A percentile compares a stretch with the other conserved stretches of the same genome.
These are phyloP conservation scores for Mycosphaerella arachidis DNA, from an alignment of 2,329 filamentous ascomycete genomes.

Conservation along the genomic window DNA sequence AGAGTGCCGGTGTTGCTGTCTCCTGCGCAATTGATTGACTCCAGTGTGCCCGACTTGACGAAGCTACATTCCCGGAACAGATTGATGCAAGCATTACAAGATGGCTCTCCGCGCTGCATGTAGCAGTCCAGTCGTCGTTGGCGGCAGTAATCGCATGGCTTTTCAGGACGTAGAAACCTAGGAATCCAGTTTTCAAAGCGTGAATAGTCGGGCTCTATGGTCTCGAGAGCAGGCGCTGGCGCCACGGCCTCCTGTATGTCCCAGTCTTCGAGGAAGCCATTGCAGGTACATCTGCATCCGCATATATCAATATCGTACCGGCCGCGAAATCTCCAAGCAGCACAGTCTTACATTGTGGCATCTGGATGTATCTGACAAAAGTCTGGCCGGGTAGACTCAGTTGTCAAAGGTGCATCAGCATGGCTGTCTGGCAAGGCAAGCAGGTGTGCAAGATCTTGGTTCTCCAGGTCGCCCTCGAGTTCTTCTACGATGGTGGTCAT, in stretches of 20 bases:
- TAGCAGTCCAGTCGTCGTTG: constrained; percentile 46
- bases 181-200: constrained; percentile 39
- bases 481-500: constrained; percentile 18
- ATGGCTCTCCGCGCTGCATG: constrained; percentile 36
- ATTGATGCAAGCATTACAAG: constrained; percentile 45
- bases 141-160: constrained; percentile 47
- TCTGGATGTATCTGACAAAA: constrained; percentile 16
- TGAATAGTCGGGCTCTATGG: constrained; percentile 34
- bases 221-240: constrained; percentile 5
- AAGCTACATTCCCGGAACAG: constrained; percentile 49
- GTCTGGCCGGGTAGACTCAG: not conserved
- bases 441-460: constrained; percentile 13
- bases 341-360: constrained; percentile 15
- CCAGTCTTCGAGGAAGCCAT: constrained; percentile 20
- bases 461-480: constrained; percentile 12
- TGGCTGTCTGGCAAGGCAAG: constrained; percentile 11
- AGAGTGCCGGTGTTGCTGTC: constrained; percentile 31
- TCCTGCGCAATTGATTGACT: constrained; percentile 24
- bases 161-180: constrained; percentile 42
- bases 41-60: constrained; percentile 30
- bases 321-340: not conserved
- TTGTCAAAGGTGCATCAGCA: not conserved
- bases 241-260: constrained; percentile 6
- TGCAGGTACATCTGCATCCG: constrained; percentile 12
- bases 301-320: not conserved